phyloP scores from a whole-genome alignment of 2,329 filamentous ascomycete species.

The Alternaria incomplexa region DNA sequence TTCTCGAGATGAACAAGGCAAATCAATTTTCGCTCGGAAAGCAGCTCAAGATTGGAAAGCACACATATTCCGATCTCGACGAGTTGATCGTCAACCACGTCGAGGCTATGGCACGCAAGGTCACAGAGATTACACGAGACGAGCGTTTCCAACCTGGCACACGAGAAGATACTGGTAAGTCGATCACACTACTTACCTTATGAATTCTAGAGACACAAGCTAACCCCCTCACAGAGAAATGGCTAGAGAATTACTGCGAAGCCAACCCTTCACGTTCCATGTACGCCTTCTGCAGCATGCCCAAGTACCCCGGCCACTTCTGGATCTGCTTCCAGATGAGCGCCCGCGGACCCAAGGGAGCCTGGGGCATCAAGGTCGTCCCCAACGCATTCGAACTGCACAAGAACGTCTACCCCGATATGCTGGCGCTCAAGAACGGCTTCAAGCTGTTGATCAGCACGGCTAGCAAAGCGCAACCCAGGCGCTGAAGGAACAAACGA shows the following conservation, averaged over 20 bases:
- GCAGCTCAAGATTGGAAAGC: constrained; percentile 84
- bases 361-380: constrained; percentile 87
- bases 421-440: constrained; percentile 93
- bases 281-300: constrained; percentile 95
- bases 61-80: constrained; percentile 93
- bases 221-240: constrained; percentile 70
- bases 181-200: neutral
- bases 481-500: constrained; percentile 1
- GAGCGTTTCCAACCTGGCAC: constrained; percentile 91
- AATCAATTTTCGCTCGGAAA: constrained; percentile 94
- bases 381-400: constrained; percentile 93
- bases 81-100: constrained; percentile 97
- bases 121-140: constrained; percentile 92
- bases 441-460: constrained; percentile 80
- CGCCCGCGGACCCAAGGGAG: constrained; percentile 72
- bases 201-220: neutral
- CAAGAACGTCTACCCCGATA: constrained; percentile 89
- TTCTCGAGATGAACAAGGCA: constrained; percentile 94
- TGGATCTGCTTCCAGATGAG: constrained; percentile 96
- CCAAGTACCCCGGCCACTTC: constrained; percentile 92
- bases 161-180: constrained; percentile 82
- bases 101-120: constrained; percentile 96
- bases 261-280: constrained; percentile 93
- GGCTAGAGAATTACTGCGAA: constrained; percentile 93
- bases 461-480: constrained; percentile 14